These are phyloP conservation scores for Salix koriyanagi DNA, from an alignment of 345 rosid genomes.

Conservation along the genomic window DNA sequence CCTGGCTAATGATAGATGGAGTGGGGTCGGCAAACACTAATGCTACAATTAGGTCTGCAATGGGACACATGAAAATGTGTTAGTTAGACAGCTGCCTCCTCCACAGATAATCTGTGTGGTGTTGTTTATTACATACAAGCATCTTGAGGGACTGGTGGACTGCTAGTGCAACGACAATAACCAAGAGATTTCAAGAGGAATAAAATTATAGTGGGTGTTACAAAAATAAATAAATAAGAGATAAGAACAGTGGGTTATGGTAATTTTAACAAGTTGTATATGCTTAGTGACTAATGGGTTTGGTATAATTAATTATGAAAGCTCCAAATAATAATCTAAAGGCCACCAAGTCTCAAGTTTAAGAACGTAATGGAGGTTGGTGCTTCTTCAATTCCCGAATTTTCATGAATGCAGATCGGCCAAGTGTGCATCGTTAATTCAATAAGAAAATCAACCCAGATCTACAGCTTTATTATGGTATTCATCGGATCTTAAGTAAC, in stretches of 20 bases:
- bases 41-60: not conserved
- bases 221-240: not conserved
- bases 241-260: not conserved
- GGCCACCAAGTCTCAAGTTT: not conserved
- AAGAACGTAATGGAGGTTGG: conserved; percentile 8
- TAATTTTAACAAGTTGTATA: not conserved
- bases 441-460: not conserved
- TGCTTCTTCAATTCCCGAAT: not conserved
- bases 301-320: conserved; percentile 3
- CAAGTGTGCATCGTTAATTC: not conserved
- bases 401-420: not conserved
- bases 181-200: not conserved
- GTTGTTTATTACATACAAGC: not conserved
- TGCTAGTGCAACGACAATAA: conserved; percentile 20
- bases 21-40: conserved; percentile 12
- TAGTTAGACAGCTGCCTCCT: not conserved
- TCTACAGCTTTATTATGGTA: too few species aligned
- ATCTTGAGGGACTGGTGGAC: conserved; percentile 7
- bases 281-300: not conserved
- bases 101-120: not conserved
- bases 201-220: not conserved
- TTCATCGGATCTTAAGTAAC: too few species aligned
- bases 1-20: not conserved
- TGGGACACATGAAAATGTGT: not conserved
- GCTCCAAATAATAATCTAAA: not conserved